A percentile compares a stretch with the other conserved stretches of the same genome.
Evolutionary conservation across 2,329 filamentous ascomycete species (phyloP).

Genomic region (Coniochaeta sp.): DNA sequence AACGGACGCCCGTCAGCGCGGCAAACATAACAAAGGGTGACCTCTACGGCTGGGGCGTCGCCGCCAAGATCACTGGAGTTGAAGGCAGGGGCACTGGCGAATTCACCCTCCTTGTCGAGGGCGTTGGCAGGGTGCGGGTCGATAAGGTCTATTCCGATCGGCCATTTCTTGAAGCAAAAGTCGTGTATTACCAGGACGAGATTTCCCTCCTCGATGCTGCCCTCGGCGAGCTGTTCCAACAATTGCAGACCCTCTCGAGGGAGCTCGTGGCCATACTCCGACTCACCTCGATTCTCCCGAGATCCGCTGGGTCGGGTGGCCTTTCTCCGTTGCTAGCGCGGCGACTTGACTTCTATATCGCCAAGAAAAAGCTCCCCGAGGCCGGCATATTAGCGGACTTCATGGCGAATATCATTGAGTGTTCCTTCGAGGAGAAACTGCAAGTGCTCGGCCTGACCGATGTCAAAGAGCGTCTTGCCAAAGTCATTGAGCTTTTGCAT

Average conservation of each 20-base stretch:
- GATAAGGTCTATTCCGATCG: slow-evolving; percentile 69
- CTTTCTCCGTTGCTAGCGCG: slow-evolving; percentile 81
- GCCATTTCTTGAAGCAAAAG: slow-evolving; percentile 79
- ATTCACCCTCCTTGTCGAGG: slow-evolving; percentile 80
- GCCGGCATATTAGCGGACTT: slow-evolving; percentile 88
- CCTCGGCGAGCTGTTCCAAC: slow-evolving; percentile 59
- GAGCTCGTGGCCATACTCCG: slow-evolving; percentile 81
- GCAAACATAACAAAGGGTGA: slow-evolving; percentile 59
- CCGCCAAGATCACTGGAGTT: slow-evolving; percentile 70
- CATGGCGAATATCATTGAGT: slow-evolving; percentile 88
- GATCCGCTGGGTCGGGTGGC: slow-evolving; percentile 53
- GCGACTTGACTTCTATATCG: slow-evolving; percentile 80
- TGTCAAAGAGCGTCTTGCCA: slow-evolving; percentile 68
- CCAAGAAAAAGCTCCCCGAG: slow-evolving; percentile 71
- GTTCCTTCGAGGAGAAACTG: slow-evolving; percentile 84
- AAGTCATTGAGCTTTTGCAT: slow-evolving; percentile 76
- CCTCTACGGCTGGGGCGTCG: slow-evolving; percentile 74
- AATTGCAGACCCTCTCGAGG: slow-evolving; percentile 75
- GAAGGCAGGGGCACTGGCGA: slow-evolving; percentile 69
- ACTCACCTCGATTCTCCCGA: slow-evolving; percentile 75
- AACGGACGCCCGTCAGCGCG: slow-evolving; percentile 44
- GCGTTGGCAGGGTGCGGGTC: slow-evolving; percentile 67
- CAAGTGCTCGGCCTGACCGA: slow-evolving; percentile 76
- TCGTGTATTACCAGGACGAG: slow-evolving; percentile 64
- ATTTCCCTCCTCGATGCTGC: slow-evolving; percentile 43